These are phyloP conservation scores for Lunularia cruciata DNA, from an alignment of 225 moss, liverwort and hornwort species.

Conservation along the genomic window DNA sequence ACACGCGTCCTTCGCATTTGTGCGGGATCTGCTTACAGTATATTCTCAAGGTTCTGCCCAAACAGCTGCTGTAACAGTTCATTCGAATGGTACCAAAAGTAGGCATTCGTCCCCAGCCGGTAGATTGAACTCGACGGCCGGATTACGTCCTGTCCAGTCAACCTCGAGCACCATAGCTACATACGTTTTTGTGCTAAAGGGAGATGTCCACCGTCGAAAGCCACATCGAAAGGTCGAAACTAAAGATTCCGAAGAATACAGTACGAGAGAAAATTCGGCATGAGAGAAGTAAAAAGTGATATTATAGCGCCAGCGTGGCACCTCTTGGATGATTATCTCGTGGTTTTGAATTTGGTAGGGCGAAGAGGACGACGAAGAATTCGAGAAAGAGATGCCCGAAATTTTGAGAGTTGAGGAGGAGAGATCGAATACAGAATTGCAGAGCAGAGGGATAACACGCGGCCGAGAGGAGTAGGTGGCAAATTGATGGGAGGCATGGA, in stretches of 20 bases:
- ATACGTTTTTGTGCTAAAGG: too few species aligned
- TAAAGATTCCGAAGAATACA: neutral
- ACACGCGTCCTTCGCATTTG: neutral
- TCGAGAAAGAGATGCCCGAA: neutral
- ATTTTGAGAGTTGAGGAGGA: neutral
- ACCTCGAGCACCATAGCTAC: too few species aligned
- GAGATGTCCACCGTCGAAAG: conserved; percentile 1
- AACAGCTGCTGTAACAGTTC: too few species aligned
- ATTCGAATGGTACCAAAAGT: too few species aligned
- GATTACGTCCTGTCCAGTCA: too few species aligned
- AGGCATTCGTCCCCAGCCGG: too few species aligned
- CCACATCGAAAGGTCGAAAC: neutral
- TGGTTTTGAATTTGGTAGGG: neutral
- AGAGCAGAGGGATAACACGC: conserved; percentile 12
- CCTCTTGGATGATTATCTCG: neutral
- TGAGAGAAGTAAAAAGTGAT: too few species aligned
- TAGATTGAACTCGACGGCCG: too few species aligned
- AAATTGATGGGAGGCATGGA: neutral
- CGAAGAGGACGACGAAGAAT: neutral
- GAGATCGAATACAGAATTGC: neutral
- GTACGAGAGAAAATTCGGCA: neutral
- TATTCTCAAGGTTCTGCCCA: too few species aligned
- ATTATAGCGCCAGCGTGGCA: neutral
- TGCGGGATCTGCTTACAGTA: too few species aligned
- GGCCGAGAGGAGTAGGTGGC: conserved; percentile 17